These are phyloP conservation scores for Monosporascus sp. DNA, from an alignment of 2,329 filamentous ascomycete species.

Conservation along the genomic window DNA sequence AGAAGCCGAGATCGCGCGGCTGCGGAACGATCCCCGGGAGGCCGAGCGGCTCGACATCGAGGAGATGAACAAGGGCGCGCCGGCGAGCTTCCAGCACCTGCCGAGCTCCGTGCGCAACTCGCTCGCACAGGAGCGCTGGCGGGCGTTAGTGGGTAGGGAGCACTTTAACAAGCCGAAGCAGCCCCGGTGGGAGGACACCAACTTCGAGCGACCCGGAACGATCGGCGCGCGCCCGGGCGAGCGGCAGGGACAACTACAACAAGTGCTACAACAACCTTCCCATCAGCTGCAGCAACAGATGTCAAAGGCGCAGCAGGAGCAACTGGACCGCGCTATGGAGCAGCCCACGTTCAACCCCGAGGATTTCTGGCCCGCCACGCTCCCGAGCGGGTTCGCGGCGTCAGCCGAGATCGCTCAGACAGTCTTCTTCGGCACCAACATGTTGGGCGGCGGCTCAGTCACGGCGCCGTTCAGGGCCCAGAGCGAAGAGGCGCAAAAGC, in stretches of 20 bases:
- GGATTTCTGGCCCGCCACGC: constrained; percentile 26
- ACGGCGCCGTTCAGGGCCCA: background rate
- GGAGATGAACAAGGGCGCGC: constrained; percentile 38
- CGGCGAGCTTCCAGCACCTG: constrained; percentile 41
- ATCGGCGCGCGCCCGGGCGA: background rate
- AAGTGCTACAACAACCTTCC: background rate
- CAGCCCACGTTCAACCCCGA: constrained; percentile 30
- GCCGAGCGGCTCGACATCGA: constrained; percentile 43
- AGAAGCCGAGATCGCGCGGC: constrained; percentile 42
- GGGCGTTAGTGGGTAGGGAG: constrained; percentile 36
- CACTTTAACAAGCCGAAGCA: constrained; percentile 12
- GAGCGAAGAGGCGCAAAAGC: background rate
- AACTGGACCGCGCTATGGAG: constrained; percentile 32
- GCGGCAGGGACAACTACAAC: background rate
- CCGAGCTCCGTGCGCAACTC: constrained; percentile 40
- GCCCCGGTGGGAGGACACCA: constrained; percentile 4
- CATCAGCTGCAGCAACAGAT: background rate
- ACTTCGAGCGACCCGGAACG: constrained; percentile 12
- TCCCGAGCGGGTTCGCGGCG: constrained; percentile 5
- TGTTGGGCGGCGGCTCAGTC: constrained; percentile 5
- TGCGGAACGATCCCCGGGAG: constrained; percentile 42
- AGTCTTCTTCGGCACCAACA: constrained; percentile 5
- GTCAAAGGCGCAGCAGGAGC: constrained; percentile 15
- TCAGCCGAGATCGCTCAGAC: constrained; percentile 4
- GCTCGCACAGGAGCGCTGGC: constrained; percentile 48